phyloP scores from a whole-genome alignment of 2,329 filamentous ascomycete genomes.

The Diaporthe sp. region DNA sequence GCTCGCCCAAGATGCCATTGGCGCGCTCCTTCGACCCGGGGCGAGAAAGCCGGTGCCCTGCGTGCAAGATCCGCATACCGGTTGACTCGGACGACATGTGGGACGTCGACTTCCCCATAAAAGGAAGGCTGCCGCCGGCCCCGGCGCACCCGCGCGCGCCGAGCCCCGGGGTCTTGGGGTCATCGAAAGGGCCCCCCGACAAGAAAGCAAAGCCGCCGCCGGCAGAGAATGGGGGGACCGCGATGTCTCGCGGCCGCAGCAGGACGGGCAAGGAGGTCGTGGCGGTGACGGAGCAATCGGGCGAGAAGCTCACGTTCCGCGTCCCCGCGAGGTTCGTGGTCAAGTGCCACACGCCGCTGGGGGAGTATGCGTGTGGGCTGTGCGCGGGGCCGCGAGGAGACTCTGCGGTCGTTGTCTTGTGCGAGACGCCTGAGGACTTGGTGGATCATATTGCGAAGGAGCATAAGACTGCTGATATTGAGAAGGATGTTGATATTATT shows the following conservation, averaged over 20 bases:
- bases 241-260: slow-evolving; percentile 34
- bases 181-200: slow-evolving; percentile 36
- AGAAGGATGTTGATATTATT: slow-evolving; percentile 29
- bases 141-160: slow-evolving; percentile 21
- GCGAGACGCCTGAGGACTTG: slow-evolving; percentile 28
- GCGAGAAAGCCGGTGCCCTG: slow-evolving; percentile 46
- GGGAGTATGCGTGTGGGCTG: slow-evolving; percentile 30
- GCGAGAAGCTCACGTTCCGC: slow-evolving; percentile 51
- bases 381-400: slow-evolving; percentile 19
- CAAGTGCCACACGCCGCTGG: slow-evolving; percentile 51
- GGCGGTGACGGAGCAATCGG: slow-evolving; percentile 47
- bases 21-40: slow-evolving; percentile 44
- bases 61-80: slow-evolving; percentile 46
- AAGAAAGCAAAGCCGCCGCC: slow-evolving; percentile 31
- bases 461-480: slow-evolving; percentile 28
- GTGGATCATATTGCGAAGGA: slow-evolving; percentile 34
- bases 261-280: slow-evolving; percentile 40
- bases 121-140: slow-evolving; percentile 43
- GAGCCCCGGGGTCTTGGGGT: slow-evolving; percentile 45
- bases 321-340: slow-evolving; percentile 48
- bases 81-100: slow-evolving; percentile 49
- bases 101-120: slow-evolving; percentile 47
- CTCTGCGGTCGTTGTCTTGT: slow-evolving; percentile 17
- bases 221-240: slow-evolving; percentile 42
- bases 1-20: slow-evolving; percentile 44